Percentiles rank a stretch among this genome's conserved stretches.
phyloP scores from a whole-genome alignment of 257 asterid genomes.

The Linderniella brevidens region DNA sequence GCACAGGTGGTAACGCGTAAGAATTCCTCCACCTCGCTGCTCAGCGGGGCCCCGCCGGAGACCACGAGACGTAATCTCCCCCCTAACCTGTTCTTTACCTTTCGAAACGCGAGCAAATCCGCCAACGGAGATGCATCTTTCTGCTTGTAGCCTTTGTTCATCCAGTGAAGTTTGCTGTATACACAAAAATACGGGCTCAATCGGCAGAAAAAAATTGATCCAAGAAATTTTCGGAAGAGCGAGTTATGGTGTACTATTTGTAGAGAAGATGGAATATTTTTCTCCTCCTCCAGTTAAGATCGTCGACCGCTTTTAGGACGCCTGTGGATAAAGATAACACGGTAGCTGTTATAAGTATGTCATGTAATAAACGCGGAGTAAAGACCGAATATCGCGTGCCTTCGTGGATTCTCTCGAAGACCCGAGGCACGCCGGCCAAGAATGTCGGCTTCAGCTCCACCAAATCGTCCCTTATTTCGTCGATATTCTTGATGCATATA shows the following conservation, averaged over 20 bases:
- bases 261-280: conserved; percentile 56
- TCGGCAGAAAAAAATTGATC: neutral
- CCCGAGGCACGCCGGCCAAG: conserved; percentile 93
- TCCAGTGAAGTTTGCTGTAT: conserved; percentile 81
- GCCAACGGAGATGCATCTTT: conserved; percentile 73
- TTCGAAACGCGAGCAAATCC: conserved; percentile 83
- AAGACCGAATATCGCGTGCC: conserved; percentile 22
- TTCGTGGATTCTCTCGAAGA: conserved; percentile 72
- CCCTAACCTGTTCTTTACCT: conserved; percentile 83
- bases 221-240: too few species aligned
- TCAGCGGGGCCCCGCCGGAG: conserved; percentile 92
- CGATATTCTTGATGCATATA: conserved; percentile 38
- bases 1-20: conserved; percentile 85
- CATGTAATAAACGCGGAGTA: neutral
- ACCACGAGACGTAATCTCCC: conserved; percentile 82
- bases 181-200: neutral
- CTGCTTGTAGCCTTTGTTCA: conserved; percentile 81
- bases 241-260: conserved; percentile 30
- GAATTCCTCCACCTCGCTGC: conserved; percentile 89
- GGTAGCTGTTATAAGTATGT: neutral
- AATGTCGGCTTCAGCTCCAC: conserved; percentile 79
- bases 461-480: conserved; percentile 69
- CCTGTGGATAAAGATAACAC: conserved; percentile 23
- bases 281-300: conserved; percentile 79
- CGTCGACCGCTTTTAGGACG: conserved; percentile 68